Percentiles rank a stretch among this genome's conserved stretches.
phyloP scores from a whole-genome alignment of 352 stramenopile species.

The Phytophthora cryptogea region DNA sequence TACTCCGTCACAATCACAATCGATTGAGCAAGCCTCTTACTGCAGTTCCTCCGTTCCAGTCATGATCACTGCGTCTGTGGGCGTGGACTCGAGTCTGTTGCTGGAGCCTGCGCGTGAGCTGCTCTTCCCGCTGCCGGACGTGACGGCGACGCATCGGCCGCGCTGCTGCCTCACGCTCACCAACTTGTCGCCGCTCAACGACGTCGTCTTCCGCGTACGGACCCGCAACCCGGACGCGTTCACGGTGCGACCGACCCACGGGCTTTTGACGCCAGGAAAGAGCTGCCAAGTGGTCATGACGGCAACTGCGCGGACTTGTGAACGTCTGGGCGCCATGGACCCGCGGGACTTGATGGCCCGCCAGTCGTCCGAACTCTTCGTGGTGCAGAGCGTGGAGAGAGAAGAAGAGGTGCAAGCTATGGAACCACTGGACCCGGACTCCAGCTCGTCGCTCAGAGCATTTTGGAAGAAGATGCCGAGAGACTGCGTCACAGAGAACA shows the following conservation, averaged over 20 bases:
- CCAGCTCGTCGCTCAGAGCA: slow-evolving; percentile 36
- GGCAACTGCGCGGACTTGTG: slow-evolving; percentile 35
- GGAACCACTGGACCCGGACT: slow-evolving; percentile 42
- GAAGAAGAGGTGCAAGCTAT: slow-evolving; percentile 48
- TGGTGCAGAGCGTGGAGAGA: slow-evolving; percentile 62
- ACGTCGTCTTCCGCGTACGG: slow-evolving; percentile 75
- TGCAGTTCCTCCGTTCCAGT: slow-evolving; percentile 11
- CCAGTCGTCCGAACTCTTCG: slow-evolving; percentile 52
- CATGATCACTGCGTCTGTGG: slow-evolving; percentile 78
- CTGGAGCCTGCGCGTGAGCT: slow-evolving; percentile 69
- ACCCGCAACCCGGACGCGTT: slow-evolving; percentile 82
- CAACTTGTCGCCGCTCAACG: slow-evolving; percentile 67
- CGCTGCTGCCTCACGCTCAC: slow-evolving; percentile 50
- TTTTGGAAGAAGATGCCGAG: slow-evolving; percentile 68
- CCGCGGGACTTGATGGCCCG: slow-evolving; percentile 36
- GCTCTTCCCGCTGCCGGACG: slow-evolving; percentile 38
- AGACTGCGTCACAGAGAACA: slow-evolving; percentile 63
- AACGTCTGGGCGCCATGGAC: slow-evolving; percentile 40
- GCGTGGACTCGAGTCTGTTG: slow-evolving; percentile 72
- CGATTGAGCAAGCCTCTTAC: background rate
- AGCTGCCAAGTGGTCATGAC: slow-evolving; percentile 47
- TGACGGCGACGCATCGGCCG: slow-evolving; percentile 14
- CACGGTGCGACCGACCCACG: slow-evolving; percentile 70
- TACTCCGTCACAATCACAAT: slow-evolving; percentile 14
- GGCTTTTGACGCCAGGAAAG: slow-evolving; percentile 46